Base-by-base conservation (phyloP, 1,284 basidiomycete species). In the Trichosporon asahii region DNA sequence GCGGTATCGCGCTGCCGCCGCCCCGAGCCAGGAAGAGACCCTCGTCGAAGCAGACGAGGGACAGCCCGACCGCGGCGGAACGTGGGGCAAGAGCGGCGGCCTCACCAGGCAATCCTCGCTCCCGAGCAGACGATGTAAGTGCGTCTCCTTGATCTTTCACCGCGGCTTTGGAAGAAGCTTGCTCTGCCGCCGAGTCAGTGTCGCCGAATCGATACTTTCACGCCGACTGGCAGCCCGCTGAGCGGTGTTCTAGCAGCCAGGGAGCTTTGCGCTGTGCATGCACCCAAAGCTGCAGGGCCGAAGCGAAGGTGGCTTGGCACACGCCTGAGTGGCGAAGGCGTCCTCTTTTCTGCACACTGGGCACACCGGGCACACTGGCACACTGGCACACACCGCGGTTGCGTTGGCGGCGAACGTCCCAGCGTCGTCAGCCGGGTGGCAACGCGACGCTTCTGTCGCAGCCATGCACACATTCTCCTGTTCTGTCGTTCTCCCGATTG, bases 51-150 rank as follows among this genome's bases (percentile, higher is more conserved):
- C 72, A 3, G 76, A 80, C 23, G 67, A 70, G 9, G 73, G 71
- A 27, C 73, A 72, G 23, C 77, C 78, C 53, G 67, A 65, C 25
- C 70, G 70, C n/a, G 70, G 74, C 11, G 73, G 73, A 5, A 73
- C 74, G 23, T 79, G 76, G 79, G 76, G 75, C 31, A 81, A 76
- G 70, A 33, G 29, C 29, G 57, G 57, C 27, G 79, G 79, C 1
- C 70, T 82, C 7, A 73, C 71, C 46, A 74, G 81, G 60, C 80
- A 81, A 74, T 80, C 78, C 73, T 80, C 78, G 29, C 71, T 82
- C 9, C 80, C 80, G 12, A 78, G 76, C 27, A 73, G 81, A 65
- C 67, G 76, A 73, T 74, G 81, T 82, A 70, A 74, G 80, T 76
- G 8, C 21, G n/a, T 21, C 6, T 14, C 8, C 49, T 27, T 12